Evolutionary conservation across 495 filamentous ascomycete species (phyloP), one percentile per base, ranked within the genome.

Genomic region (Evansstolkia leycettana): DNA sequence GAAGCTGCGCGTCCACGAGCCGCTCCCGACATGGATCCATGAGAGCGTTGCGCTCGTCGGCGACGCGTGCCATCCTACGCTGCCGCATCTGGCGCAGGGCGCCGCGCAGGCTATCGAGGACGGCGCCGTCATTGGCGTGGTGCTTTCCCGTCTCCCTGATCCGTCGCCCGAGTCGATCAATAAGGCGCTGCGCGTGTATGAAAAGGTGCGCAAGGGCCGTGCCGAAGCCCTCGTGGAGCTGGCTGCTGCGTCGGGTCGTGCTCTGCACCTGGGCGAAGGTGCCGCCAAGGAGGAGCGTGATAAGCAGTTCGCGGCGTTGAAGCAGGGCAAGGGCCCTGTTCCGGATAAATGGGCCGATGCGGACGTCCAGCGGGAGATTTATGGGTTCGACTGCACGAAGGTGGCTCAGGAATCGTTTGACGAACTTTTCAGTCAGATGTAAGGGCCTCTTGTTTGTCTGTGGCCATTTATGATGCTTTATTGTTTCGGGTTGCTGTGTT

Each of bases 91-190:
- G 10, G 73, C 70, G 19, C 83, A 88, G 63, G 82, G 82, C n/a
- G 82, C 81, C 17, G 83, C 82, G n/a, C 81, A 85, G 65, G 82
- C 80, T 17, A 81, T 88, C 36, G 84, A 90, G 59, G 81, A 88
- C 48, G 79, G 73, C 11, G 80, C 74, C 15, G 81, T 83, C 15
- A 53, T 88, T 7, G 77, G 71, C n/a, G 72, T 76, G 23, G 72
- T 73, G 20, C 70, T 89, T 7, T 56, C 66, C 30, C 50, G 57
- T 29, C 56, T 80, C 3, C 72, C 75, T 2, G 62, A 67, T 34
- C 54, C 62, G 3, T 60, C 58, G 4, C 60, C 74, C 1, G 66
- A 68, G 24, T 62, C 67, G 5, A 65, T 90, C 33, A 67, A 75
- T 47, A 73, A 73, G 46, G 72, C 74, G 7, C 65, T 90, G 31